These are phyloP conservation scores for Phytophthora citricola DNA, from an alignment of 352 stramenopile species.

Conservation along the genomic window DNA sequence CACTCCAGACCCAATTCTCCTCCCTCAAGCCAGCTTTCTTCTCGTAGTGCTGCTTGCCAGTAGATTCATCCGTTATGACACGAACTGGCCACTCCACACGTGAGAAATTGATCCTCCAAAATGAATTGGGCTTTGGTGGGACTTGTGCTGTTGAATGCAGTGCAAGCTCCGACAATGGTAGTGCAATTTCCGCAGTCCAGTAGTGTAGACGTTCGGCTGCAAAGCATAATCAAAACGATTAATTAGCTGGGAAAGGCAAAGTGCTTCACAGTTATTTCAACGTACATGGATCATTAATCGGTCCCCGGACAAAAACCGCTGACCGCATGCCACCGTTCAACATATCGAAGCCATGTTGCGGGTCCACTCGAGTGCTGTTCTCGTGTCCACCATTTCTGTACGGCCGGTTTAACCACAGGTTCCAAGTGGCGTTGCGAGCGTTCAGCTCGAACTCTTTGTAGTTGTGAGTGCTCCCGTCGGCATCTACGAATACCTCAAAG, in stretches of 20 bases:
- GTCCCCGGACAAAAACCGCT: conserved; percentile 63
- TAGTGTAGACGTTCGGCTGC: conserved; percentile 57
- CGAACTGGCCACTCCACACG: conserved; percentile 81
- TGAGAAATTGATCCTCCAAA: conserved; percentile 92
- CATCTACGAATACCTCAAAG: conserved; percentile 93
- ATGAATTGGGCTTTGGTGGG: conserved; percentile 45
- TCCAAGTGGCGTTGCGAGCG: conserved; percentile 89
- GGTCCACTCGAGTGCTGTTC: conserved; percentile 82
- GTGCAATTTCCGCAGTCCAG: conserved; percentile 85
- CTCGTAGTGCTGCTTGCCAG: conserved; percentile 44
- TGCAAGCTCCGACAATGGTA: conserved; percentile 70
- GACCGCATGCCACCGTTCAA: conserved; percentile 48
- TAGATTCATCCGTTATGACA: conserved; percentile 20
- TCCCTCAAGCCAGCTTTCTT: conserved; percentile 56
- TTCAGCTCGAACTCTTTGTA: conserved; percentile 95
- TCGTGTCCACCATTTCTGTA: conserved; percentile 86
- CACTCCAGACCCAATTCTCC: conserved; percentile 92
- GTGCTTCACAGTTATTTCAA: neutral
- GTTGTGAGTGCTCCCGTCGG: conserved; percentile 72
- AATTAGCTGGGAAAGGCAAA: neutral
- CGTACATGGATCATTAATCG: conserved; percentile 65
- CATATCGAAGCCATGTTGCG: conserved; percentile 74
- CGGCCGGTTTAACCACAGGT: conserved; percentile 87
- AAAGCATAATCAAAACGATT: neutral
- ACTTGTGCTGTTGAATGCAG: conserved; percentile 40